Conservation (phyloP, 176 grass and related monocot species). For the Lolium rigidum region DNA sequence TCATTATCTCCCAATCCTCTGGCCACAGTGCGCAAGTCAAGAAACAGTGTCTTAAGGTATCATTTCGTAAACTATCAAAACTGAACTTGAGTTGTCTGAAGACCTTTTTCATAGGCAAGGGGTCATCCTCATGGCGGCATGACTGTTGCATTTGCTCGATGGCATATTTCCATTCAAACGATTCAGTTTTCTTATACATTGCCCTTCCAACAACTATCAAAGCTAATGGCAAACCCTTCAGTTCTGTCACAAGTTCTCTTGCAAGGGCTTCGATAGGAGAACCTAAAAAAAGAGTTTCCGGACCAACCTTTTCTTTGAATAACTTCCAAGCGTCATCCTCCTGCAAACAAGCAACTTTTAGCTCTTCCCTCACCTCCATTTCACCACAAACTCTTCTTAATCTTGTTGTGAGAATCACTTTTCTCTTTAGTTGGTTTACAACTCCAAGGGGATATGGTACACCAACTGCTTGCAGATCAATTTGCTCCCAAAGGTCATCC, state of each 20-base stretch:
- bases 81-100: constrained; percentile 35
- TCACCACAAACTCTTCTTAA: constrained; percentile 10
- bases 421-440: background rate
- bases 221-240: constrained; percentile 45
- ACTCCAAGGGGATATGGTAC: background rate
- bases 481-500: constrained; percentile 18
- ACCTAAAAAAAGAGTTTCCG: background rate
- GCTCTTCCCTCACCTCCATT: constrained; percentile 31
- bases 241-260: background rate
- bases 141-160: background rate
- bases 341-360: constrained; percentile 30
- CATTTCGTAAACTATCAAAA: constrained; percentile 28
- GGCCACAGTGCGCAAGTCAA: constrained; percentile 43
- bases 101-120: background rate
- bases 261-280: background rate
- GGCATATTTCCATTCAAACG: constrained; percentile 30
- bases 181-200: constrained; percentile 16
- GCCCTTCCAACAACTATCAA: constrained; percentile 41
- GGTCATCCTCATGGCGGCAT: background rate
- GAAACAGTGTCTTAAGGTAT: constrained; percentile 34
- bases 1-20: background rate
- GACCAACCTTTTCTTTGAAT: constrained; percentile 21
- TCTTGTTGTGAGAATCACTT: constrained; percentile 52
- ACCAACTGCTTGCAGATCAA: constrained; percentile 18
- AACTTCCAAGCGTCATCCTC: constrained; percentile 31